A percentile compares a stretch with the other conserved stretches of the same genome.
These are phyloP conservation scores for Ceratocystis diversiconidia DNA, from an alignment of 2,329 filamentous ascomycete genomes.

Conservation along the genomic window DNA sequence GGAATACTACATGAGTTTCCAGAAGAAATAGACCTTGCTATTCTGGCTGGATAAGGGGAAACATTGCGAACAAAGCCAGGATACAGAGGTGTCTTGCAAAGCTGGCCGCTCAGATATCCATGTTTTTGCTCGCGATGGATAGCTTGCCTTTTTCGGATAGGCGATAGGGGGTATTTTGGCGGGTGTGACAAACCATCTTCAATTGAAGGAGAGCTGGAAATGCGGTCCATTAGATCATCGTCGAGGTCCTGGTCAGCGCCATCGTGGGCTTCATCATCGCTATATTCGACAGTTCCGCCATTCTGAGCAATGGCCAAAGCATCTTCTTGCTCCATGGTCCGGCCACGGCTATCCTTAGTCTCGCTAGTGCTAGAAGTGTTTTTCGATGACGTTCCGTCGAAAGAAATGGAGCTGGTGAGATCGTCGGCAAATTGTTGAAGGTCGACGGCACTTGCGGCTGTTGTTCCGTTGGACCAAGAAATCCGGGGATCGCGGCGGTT, in stretches of 20 bases:
- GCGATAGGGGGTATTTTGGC: neutral
- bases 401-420: slow-evolving; percentile 18
- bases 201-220: slow-evolving; percentile 96
- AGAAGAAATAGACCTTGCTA: neutral
- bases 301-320: slow-evolving; percentile 47
- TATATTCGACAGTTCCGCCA: slow-evolving; percentile 26
- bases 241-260: slow-evolving; percentile 67
- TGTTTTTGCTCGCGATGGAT: neutral
- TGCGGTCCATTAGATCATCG: slow-evolving; percentile 94
- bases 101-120: neutral
- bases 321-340: slow-evolving; percentile 38
- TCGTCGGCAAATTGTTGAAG: slow-evolving; percentile 13
- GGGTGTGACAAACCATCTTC: slow-evolving; percentile 81
- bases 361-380: slow-evolving; percentile 18
- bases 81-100: neutral
- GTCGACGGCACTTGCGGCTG: slow-evolving; percentile 17
- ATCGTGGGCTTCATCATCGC: slow-evolving; percentile 39
- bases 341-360: slow-evolving; percentile 26
- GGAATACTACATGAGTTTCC: slow-evolving; percentile 1
- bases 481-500: slow-evolving; percentile 16
- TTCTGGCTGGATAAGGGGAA: neutral
- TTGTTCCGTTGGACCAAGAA: slow-evolving; percentile 19
- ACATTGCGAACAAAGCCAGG: neutral
- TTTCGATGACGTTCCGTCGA: slow-evolving; percentile 25
- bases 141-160: neutral